Percentiles rank a stretch among this genome's conserved stretches.
Evolutionary conservation across 2,329 filamentous ascomycete genomes (phyloP).

Genomic region (Ceratocystis huliohia): DNA sequence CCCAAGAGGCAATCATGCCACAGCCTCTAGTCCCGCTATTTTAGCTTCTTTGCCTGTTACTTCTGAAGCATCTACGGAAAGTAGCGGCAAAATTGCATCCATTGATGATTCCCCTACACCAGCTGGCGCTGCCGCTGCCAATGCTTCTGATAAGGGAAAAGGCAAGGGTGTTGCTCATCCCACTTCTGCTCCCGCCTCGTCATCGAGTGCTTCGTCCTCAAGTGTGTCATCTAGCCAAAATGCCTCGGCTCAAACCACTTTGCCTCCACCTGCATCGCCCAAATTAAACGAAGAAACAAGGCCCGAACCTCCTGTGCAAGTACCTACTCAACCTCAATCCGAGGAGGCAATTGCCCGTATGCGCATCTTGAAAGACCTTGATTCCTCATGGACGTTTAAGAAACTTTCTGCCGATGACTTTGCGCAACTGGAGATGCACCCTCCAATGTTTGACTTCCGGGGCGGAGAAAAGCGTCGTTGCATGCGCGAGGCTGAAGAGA

Average conservation of each 20-base stretch:
- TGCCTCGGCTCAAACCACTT: neutral
- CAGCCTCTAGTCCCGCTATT: conserved; percentile 71
- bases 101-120: conserved; percentile 26
- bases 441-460: conserved; percentile 68
- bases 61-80: conserved; percentile 29
- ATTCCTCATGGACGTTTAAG: conserved; percentile 22
- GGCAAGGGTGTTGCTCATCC: conserved; percentile 12
- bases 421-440: conserved; percentile 29
- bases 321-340: neutral
- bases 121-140: conserved; percentile 22
- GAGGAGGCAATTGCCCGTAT: neutral
- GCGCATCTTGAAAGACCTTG: conserved; percentile 18
- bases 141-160: conserved; percentile 20
- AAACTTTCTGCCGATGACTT: conserved; percentile 21
- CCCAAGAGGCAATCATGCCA: conserved; percentile 64
- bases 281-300: conserved; percentile 12
- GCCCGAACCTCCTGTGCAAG: conserved; percentile 14
- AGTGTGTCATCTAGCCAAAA: neutral
- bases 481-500: conserved; percentile 52
- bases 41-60: conserved; percentile 45
- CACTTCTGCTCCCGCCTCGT: conserved; percentile 3
- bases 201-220: neutral
- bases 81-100: conserved; percentile 34
- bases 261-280: conserved; percentile 1
- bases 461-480: conserved; percentile 71